Percentiles rank a stretch among this genome's conserved stretches.
phyloP scores from a whole-genome alignment of 139 green algal species.

The Zygnema circumcarinatum region DNA sequence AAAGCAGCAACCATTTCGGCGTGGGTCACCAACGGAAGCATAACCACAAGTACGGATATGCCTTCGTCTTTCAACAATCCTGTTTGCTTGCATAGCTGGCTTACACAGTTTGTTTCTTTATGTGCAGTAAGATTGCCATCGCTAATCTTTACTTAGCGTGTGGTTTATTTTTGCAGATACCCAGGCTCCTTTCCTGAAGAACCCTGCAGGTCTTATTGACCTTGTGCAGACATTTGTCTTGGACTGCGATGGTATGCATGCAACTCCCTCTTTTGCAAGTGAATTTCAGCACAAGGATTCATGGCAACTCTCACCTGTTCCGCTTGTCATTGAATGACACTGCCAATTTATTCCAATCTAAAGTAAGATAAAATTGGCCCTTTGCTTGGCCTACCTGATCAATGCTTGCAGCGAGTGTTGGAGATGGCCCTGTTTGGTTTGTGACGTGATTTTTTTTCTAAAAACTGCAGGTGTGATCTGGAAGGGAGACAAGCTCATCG shows the following conservation, averaged over 20 bases:
- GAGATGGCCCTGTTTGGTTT: too few relatives aligned
- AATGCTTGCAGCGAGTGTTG: too few relatives aligned
- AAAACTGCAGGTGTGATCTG: conserved; percentile 93
- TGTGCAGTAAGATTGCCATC: neutral
- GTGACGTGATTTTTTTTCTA: too few relatives aligned
- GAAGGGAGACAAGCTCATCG: conserved; percentile 95
- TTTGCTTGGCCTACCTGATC: too few relatives aligned
- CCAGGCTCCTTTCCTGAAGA: conserved; percentile 26
- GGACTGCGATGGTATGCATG: conserved; percentile 92
- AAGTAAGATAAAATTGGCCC: too few relatives aligned
- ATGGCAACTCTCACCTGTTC: neutral
- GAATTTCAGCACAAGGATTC: neutral
- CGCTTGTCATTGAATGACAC: too few relatives aligned
- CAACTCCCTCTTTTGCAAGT: conserved; percentile 29
- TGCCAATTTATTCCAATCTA: too few relatives aligned
- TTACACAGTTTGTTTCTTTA: neutral
- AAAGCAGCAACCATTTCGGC: neutral
- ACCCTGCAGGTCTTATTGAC: conserved; percentile 73
- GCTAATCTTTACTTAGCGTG: neutral
- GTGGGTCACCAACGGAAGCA: neutral
- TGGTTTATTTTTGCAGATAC: neutral
- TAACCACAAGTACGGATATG: neutral
- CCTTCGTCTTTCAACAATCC: neutral
- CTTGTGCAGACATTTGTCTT: conserved; percentile 98
- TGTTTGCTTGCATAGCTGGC: neutral